Evolutionary conservation across 306 rosid genomes (phyloP).

Genomic region (Cercis canadensis): DNA sequence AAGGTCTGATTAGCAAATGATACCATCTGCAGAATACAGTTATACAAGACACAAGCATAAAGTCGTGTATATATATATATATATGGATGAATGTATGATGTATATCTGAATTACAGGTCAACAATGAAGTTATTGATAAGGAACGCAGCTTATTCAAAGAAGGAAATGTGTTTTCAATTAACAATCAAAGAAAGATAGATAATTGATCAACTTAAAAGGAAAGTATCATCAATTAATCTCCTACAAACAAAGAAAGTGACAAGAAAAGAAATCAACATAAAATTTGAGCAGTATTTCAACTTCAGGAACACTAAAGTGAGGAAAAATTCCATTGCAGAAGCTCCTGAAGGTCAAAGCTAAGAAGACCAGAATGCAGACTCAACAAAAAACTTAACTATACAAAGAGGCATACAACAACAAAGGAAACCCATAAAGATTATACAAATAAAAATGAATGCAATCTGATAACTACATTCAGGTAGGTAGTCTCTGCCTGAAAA

Average conservation of each 20-base stretch:
- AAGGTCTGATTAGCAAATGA: constrained; percentile 8
- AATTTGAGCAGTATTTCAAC: background rate
- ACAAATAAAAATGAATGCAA: background rate
- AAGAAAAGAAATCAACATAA: background rate
- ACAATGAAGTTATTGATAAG: background rate
- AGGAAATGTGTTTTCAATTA: background rate
- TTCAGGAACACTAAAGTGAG: background rate
- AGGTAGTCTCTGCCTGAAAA: background rate
- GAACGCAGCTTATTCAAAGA: background rate
- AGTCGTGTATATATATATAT: no score
- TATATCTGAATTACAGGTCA: no score
- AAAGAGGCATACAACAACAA: background rate
- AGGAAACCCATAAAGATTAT: background rate
- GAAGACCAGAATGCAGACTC: background rate
- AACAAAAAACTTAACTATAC: background rate
- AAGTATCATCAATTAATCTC: background rate
- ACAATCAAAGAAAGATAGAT: background rate
- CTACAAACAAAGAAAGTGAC: background rate
- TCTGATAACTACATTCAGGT: background rate
- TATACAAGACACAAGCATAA: constrained; percentile 10
- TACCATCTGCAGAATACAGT: background rate
- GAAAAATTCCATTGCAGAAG: background rate
- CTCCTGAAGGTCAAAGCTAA: background rate
- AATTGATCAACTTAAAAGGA: background rate
- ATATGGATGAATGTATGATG: no score